Evolutionary conservation across 176 grass and related monocot species (phyloP).

Genomic region (Elymus sibiricus): DNA sequence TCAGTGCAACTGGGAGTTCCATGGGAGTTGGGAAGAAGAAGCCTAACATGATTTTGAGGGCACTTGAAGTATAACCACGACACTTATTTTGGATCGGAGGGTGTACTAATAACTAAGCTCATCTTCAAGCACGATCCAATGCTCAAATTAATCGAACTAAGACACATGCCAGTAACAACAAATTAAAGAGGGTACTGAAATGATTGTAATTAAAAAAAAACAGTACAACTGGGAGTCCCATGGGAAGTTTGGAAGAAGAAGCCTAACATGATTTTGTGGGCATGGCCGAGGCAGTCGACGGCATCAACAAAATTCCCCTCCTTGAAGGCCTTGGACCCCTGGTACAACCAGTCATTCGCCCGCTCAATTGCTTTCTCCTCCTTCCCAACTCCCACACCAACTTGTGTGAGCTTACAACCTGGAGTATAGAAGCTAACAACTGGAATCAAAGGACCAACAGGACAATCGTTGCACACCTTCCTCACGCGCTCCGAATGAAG

Average conservation of each 20-base stretch:
- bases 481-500: neutral
- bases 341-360: too few species aligned
- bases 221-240: too few species aligned
- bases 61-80: too few species aligned
- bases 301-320: conserved; percentile 31
- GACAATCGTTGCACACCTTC: neutral
- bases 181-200: neutral
- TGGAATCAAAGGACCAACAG: neutral
- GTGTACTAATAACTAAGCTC: too few species aligned
- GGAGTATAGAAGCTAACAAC: neutral
- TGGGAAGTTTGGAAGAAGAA: neutral
- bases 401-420: neutral
- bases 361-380: too few species aligned
- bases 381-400: too few species aligned
- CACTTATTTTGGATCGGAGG: too few species aligned
- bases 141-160: neutral
- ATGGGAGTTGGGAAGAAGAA: too few species aligned
- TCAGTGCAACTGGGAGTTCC: too few species aligned
- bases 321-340: too few species aligned
- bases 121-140: too few species aligned
- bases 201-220: neutral
- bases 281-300: conserved; percentile 70
- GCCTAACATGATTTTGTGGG: conserved; percentile 76
- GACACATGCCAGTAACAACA: neutral
- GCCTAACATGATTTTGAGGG: too few species aligned